Conservation (phyloP, 805 yeast species). For the Sugiyamaella chiloensis region DNA sequence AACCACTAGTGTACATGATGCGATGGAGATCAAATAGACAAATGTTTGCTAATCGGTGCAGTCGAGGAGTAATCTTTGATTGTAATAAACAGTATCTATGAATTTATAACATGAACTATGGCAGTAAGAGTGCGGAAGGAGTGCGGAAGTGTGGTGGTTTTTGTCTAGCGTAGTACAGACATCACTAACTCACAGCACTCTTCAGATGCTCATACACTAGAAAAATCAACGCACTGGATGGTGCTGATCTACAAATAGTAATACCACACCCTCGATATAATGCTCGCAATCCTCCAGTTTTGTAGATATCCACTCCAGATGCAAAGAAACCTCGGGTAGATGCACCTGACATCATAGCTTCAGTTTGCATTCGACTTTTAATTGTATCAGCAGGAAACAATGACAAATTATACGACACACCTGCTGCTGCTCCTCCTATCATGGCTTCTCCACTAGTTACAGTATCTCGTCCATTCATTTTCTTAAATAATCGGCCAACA, state of each 20-base stretch:
- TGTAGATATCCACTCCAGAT: slow-evolving; percentile 42
- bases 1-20: no score
- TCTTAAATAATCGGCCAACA: slow-evolving; percentile 28
- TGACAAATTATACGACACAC: slow-evolving; percentile 73
- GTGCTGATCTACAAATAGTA: slow-evolving; percentile 76
- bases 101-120: not conserved
- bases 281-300: slow-evolving; percentile 60
- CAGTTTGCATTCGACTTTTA: slow-evolving; percentile 80
- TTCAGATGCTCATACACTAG: slow-evolving; percentile 59
- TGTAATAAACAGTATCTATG: not conserved
- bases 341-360: slow-evolving; percentile 31
- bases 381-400: slow-evolving; percentile 89
- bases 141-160: no score
- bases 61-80: no score
- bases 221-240: slow-evolving; percentile 87
- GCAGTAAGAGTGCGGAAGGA: no score
- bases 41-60: no score
- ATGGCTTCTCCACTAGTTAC: slow-evolving; percentile 51
- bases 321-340: slow-evolving; percentile 31
- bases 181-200: not conserved
- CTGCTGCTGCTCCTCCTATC: slow-evolving; percentile 82
- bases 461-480: slow-evolving; percentile 12
- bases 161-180: no score
- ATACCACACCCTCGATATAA: slow-evolving; percentile 84
- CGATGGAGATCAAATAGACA: no score